phyloP scores from a whole-genome alignment of 345 rosid genomes.

The Corchorus olitorius region DNA sequence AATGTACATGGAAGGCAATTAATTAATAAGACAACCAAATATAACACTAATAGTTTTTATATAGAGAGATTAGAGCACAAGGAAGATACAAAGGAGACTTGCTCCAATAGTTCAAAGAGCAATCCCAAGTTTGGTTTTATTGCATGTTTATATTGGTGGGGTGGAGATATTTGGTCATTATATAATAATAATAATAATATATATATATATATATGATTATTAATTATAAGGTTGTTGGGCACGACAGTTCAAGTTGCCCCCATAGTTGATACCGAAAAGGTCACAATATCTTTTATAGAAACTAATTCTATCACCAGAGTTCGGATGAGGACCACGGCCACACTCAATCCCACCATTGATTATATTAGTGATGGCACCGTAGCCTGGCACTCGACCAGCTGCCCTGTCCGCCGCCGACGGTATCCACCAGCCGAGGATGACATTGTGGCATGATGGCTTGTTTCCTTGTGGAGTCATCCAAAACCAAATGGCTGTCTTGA shows the following conservation, averaged over 20 bases:
- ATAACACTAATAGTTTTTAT: too few relatives aligned
- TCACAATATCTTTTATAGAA: constrained; percentile 32
- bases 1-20: too few relatives aligned
- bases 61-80: too few relatives aligned
- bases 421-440: constrained; percentile 31
- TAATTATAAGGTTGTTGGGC: constrained; percentile 11
- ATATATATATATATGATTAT: too few relatives aligned
- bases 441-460: constrained; percentile 43
- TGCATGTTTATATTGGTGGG: too few relatives aligned
- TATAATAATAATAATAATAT: too few relatives aligned
- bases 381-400: constrained; percentile 35
- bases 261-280: constrained; percentile 27
- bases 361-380: constrained; percentile 38
- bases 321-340: constrained; percentile 14
- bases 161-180: too few relatives aligned
- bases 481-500: constrained; percentile 41
- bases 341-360: constrained; percentile 42
- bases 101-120: too few relatives aligned
- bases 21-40: too few relatives aligned
- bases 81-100: too few relatives aligned
- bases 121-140: too few relatives aligned
- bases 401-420: constrained; percentile 34
- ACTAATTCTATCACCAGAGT: constrained; percentile 31
- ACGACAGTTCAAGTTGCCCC: constrained; percentile 24
- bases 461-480: constrained; percentile 43